phyloP scores from a whole-genome alignment of 306 rosid genomes.

The Sesbania bispinosa region DNA sequence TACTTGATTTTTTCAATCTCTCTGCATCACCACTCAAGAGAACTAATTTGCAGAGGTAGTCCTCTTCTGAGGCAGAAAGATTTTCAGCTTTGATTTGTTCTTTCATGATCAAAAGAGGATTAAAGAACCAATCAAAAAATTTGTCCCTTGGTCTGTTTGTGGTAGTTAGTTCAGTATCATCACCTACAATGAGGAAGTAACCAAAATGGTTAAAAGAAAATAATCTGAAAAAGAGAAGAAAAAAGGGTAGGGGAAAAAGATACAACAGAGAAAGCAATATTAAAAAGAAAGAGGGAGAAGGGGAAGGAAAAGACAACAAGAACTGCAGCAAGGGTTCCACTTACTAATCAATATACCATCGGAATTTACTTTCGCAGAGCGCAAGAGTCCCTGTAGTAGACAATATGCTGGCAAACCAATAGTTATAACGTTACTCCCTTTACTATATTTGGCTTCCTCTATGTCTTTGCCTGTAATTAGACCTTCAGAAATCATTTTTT shows the following conservation, averaged over 20 bases:
- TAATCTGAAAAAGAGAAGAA: slow-evolving; percentile 6
- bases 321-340: slow-evolving; percentile 20
- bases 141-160: slow-evolving; percentile 75
- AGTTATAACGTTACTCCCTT: slow-evolving; percentile 66
- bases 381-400: slow-evolving; percentile 70
- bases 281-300: not conserved
- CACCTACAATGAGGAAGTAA: slow-evolving; percentile 45
- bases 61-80: slow-evolving; percentile 73
- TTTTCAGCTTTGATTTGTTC: slow-evolving; percentile 92
- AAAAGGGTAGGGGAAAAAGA: not conserved
- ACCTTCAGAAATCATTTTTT: slow-evolving; percentile 74
- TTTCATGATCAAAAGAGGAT: slow-evolving; percentile 79
- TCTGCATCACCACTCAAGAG: slow-evolving; percentile 64
- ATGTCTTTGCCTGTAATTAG: slow-evolving; percentile 59
- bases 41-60: slow-evolving; percentile 68
- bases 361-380: slow-evolving; percentile 67
- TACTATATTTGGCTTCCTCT: slow-evolving; percentile 65
- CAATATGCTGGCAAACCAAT: slow-evolving; percentile 85
- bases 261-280: not conserved
- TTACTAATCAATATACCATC: slow-evolving; percentile 66
- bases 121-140: slow-evolving; percentile 84
- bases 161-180: slow-evolving; percentile 70
- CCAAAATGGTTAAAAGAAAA: slow-evolving; percentile 20
- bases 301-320: not conserved
- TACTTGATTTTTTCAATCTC: slow-evolving; percentile 50